A percentile compares a stretch with the other conserved stretches of the same genome.
Conservation (phyloP, 352 stramenopile genomes). For the Lagenidium giganteum region DNA sequence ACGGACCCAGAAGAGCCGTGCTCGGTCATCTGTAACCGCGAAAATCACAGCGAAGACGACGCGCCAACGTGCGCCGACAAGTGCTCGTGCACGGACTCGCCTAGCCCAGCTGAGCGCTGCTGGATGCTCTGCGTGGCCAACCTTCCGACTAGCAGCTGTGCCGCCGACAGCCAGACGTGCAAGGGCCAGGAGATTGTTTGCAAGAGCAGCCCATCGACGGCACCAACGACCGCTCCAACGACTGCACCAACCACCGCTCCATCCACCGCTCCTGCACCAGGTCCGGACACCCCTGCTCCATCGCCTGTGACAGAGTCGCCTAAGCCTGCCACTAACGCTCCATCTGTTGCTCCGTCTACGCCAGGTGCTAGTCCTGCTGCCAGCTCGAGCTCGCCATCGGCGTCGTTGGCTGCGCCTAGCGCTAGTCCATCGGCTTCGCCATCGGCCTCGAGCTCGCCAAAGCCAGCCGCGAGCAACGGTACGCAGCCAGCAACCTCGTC, state of each 20-base stretch:
- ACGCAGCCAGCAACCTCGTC: no score
- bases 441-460: no score
- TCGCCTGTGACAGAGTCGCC: no score
- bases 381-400: no score
- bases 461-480: no score
- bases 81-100: constrained; percentile 30
- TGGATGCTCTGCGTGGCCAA: constrained; percentile 58
- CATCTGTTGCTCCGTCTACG: no score
- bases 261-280: neutral
- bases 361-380: no score
- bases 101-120: constrained; percentile 28
- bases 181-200: constrained; percentile 29
- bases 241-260: constrained; percentile 12
- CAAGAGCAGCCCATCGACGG: no score
- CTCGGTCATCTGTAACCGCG: constrained; percentile 29
- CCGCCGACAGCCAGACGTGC: constrained; percentile 28
- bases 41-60: constrained; percentile 25
- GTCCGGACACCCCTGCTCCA: no score
- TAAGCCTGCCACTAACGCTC: no score
- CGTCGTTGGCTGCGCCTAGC: no score
- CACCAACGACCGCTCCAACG: constrained; percentile 2
- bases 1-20: constrained; percentile 21
- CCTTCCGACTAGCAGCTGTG: constrained; percentile 16
- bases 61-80: constrained; percentile 31
- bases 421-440: no score